These are phyloP conservation scores for Didymellaceae sp. DNA, from an alignment of 2,329 filamentous ascomycete genomes.

Conservation along the genomic window DNA sequence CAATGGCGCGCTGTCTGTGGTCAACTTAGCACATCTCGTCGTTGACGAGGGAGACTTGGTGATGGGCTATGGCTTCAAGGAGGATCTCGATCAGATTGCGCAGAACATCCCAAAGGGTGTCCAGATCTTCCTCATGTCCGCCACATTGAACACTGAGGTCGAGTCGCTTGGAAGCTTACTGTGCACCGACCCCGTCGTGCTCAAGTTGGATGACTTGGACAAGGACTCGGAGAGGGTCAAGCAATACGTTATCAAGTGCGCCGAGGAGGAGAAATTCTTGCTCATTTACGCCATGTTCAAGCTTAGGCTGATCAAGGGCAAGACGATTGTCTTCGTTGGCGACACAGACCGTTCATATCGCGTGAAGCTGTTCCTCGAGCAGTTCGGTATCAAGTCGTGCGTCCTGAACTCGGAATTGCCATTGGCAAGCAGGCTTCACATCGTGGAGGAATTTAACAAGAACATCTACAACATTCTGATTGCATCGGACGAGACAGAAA, in stretches of 20 bases:
- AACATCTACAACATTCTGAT: constrained; percentile 98
- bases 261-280: constrained; percentile 97
- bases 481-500: constrained; percentile 88
- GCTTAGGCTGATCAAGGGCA: constrained; percentile 90
- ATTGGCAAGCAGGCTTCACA: constrained; percentile 89
- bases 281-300: constrained; percentile 95
- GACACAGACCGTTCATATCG: constrained; percentile 91
- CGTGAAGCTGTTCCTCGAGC: constrained; percentile 92
- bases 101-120: constrained; percentile 81
- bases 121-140: constrained; percentile 92
- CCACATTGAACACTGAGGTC: constrained; percentile 87
- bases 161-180: constrained; percentile 85
- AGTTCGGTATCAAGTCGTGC: constrained; percentile 93
- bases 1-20: constrained; percentile 71
- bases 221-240: constrained; percentile 77
- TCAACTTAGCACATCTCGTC: constrained; percentile 76
- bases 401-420: constrained; percentile 94
- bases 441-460: constrained; percentile 97
- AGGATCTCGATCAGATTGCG: constrained; percentile 82
- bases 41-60: constrained; percentile 95
- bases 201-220: constrained; percentile 85
- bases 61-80: constrained; percentile 90
- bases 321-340: constrained; percentile 82
- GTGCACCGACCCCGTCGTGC: constrained; percentile 76
- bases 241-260: constrained; percentile 89